A percentile compares a stretch with the other conserved stretches of the same genome.
Conservation (phyloP, 768 basidiomycete genomes). For the Gelatoporia subvermispora region DNA sequence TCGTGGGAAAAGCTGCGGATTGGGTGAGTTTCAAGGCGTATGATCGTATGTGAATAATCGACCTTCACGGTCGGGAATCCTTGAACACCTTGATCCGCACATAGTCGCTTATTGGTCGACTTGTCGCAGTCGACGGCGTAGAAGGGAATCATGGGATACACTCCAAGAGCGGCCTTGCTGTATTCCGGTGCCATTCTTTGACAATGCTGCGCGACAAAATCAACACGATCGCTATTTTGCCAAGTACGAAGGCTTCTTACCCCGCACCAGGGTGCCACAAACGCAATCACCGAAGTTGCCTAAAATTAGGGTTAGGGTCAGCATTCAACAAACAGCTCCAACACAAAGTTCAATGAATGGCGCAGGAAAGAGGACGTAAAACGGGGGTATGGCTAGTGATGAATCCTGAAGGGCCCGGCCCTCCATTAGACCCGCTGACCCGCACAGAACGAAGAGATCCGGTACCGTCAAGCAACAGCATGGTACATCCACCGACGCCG, state of each 20-base stretch:
- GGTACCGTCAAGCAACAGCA: too few relatives aligned
- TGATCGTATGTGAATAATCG: neutral
- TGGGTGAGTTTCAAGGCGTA: too few relatives aligned
- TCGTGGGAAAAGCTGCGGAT: constrained; percentile 67
- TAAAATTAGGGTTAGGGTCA: constrained; percentile 4
- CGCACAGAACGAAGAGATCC: too few relatives aligned
- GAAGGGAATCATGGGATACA: constrained; percentile 78
- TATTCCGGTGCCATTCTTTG: constrained; percentile 82
- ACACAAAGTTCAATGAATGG: neutral
- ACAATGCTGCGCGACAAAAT: constrained; percentile 56
- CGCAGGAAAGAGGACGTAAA: neutral
- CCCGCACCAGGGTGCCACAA: constrained; percentile 94
- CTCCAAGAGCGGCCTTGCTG: constrained; percentile 71
- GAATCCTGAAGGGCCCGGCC: too few relatives aligned
- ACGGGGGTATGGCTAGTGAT: too few relatives aligned
- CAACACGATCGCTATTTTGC: neutral
- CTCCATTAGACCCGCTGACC: too few relatives aligned
- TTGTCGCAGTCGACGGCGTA: constrained; percentile 95
- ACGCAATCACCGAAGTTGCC: constrained; percentile 58
- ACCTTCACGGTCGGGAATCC: constrained; percentile 95
- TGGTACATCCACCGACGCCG: neutral
- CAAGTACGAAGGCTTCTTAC: constrained; percentile 30
- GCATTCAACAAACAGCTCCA: neutral
- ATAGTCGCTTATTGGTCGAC: constrained; percentile 73
- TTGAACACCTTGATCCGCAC: constrained; percentile 78